A percentile compares a stretch with the other conserved stretches of the same genome.
These are phyloP conservation scores for Fusarium chaquense DNA, from an alignment of 2,329 filamentous ascomycete species.

Conservation along the genomic window DNA sequence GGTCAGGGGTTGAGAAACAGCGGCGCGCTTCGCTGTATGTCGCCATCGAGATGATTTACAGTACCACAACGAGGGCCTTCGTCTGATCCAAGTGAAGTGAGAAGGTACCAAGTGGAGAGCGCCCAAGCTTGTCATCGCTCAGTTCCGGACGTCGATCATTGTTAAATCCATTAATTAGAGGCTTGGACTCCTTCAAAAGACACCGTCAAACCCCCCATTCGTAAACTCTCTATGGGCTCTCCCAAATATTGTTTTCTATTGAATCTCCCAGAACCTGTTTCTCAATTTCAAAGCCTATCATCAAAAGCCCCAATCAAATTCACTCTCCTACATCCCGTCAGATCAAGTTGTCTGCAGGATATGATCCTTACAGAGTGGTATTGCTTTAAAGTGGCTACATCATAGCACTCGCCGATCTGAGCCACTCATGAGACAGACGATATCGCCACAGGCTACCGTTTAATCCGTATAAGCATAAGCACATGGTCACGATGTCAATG, in stretches of 20 bases:
- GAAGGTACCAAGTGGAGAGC: constrained; percentile 31
- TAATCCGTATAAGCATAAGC: constrained; percentile 17
- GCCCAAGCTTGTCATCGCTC: constrained; percentile 28
- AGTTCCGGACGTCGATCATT: constrained; percentile 36
- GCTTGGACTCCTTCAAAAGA: constrained; percentile 14
- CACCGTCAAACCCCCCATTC: constrained; percentile 1
- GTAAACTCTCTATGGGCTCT: constrained; percentile 1
- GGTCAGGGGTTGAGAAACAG: constrained; percentile 44
- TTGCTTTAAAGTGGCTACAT: constrained; percentile 45
- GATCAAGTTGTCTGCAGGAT: constrained; percentile 35
- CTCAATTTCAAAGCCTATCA: constrained; percentile 16
- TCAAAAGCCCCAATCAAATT: constrained; percentile 10
- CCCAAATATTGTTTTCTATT: constrained; percentile 1
- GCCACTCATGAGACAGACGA: constrained; percentile 30
- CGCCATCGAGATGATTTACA: constrained; percentile 31
- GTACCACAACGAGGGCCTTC: constrained; percentile 13
- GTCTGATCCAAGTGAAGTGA: constrained; percentile 18
- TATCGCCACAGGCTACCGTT: constrained; percentile 39
- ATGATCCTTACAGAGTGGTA: constrained; percentile 44
- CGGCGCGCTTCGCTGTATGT: constrained; percentile 34
- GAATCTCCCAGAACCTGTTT: neutral
- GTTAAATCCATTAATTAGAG: constrained; percentile 37
- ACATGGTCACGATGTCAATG: constrained; percentile 36
- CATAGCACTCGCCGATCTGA: constrained; percentile 45
- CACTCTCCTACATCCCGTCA: constrained; percentile 8